phyloP scores from a whole-genome alignment of 2,329 filamentous ascomycete species.

The Meredithiella fracta region DNA sequence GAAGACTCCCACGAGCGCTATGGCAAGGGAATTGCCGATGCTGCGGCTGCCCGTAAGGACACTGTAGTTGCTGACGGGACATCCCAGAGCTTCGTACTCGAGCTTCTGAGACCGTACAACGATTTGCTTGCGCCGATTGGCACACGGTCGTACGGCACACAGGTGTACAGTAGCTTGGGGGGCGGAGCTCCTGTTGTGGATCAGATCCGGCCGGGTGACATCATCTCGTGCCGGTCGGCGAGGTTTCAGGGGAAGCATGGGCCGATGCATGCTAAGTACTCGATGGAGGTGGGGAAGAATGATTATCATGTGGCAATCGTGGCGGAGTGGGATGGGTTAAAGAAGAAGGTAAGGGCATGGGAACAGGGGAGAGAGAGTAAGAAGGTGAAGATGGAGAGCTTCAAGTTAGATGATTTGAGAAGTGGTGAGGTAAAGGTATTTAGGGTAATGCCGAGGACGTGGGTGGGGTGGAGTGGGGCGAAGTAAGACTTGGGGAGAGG shows the following conservation, averaged over 20 bases:
- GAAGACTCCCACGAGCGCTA: slow-evolving; percentile 71
- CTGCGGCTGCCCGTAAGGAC: slow-evolving; percentile 56
- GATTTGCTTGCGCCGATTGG: slow-evolving; percentile 70
- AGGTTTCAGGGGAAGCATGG: slow-evolving; percentile 92
- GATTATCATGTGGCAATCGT: slow-evolving; percentile 75
- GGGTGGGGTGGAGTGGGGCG: slow-evolving; percentile 65
- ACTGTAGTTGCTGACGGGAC: slow-evolving; percentile 71
- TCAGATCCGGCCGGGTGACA: slow-evolving; percentile 84
- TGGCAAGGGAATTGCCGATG: slow-evolving; percentile 59
- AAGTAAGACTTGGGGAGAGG: slow-evolving; percentile 4
- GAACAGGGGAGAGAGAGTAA: slow-evolving; percentile 88
- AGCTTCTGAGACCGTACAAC: slow-evolving; percentile 57
- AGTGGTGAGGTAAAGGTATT: slow-evolving; percentile 95
- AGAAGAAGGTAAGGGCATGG: slow-evolving; percentile 93
- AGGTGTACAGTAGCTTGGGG: slow-evolving; percentile 38
- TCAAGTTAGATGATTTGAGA: slow-evolving; percentile 77
- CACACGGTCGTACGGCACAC: slow-evolving; percentile 76
- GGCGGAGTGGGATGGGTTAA: slow-evolving; percentile 92
- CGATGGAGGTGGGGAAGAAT: slow-evolving; percentile 66
- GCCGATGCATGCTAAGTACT: slow-evolving; percentile 89
- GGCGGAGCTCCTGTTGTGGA: slow-evolving; percentile 29
- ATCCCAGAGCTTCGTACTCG: slow-evolving; percentile 57
- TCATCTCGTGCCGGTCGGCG: slow-evolving; percentile 81
- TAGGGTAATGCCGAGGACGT: slow-evolving; percentile 81
- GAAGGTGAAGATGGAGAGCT: slow-evolving; percentile 88